Evolutionary conservation across 108 stramenopile species (phyloP), one percentile per base, ranked within the genome.

Genomic region (Nitzschia sp.): DNA sequence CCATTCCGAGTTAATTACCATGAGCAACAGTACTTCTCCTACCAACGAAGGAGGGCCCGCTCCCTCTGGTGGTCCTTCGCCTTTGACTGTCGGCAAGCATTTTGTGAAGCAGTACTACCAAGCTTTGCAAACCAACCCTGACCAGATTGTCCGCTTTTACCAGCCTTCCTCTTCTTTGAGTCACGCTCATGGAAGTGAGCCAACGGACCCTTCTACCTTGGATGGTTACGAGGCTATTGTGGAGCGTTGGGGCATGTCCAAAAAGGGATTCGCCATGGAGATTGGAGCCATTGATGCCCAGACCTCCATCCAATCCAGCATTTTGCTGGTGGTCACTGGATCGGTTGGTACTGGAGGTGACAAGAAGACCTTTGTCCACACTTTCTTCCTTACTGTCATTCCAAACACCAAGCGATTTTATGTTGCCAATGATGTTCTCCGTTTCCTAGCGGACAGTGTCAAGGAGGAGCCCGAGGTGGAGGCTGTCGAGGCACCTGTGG

Each of bases 261-360:
- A 20, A 11, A 63, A 68, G 75, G 57, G 63, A 17, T 76, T 70
- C 37, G 75, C 72, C 41, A 70, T 76, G 26, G 82, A 80, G 52
- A 54, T 83, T 60, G 91, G 88, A 39, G 88, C 88, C 26, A 93
- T 93, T 76, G 91, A 93, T 80, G 88, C 88, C 6, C 91, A 93
- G 70, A 77, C 85, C 39, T 83, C 84, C 5, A 77, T 80, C 56
- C 71, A 83, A 25, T 82, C 84, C 0, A 89, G 87, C 11, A 83
- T 90, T 53, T 69, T 93, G 37, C 57, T 93, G 62, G 87, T 93
- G 14, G 88, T 88, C 22, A 90, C 91, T 46, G 91, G 88, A 10
- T 78, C 84, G 12, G 69, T 82, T 57, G 41, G 73, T 7, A 52
- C 54, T 42, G 60, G 34, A 12, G 37, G 21, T 26, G 51, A 63